phyloP scores from a whole-genome alignment of 2,329 filamentous ascomycete species.

The Coniochaeta sp. region DNA sequence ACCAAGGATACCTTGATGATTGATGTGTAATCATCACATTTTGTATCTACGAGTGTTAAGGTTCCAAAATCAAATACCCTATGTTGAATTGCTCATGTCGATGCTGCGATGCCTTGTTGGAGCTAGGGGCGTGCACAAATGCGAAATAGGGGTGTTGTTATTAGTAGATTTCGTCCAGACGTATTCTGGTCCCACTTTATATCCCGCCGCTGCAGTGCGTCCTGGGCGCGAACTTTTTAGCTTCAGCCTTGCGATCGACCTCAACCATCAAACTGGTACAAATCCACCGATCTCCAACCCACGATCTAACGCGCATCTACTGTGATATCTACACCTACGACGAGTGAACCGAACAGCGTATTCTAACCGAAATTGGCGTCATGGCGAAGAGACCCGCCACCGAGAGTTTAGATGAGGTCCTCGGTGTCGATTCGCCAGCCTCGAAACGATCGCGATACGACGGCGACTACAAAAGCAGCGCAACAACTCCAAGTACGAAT shows the following conservation, averaged over 20 bases:
- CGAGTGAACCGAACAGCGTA: not conserved
- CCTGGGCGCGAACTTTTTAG: not conserved
- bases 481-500: constrained; percentile 14
- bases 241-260: not conserved
- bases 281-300: not conserved
- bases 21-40: constrained; percentile 8
- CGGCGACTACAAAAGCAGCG: constrained; percentile 31
- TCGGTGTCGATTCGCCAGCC: constrained; percentile 46
- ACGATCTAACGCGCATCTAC: not conserved
- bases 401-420: constrained; percentile 51
- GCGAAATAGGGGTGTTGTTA: too few species aligned
- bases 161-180: too few species aligned
- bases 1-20: constrained; percentile 18
- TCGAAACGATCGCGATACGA: constrained; percentile 51
- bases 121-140: not conserved
- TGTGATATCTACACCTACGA: not conserved
- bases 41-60: constrained; percentile 1
- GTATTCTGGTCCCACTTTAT: not conserved
- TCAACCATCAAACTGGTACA: not conserved
- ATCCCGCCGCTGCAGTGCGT: not conserved
- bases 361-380: not conserved
- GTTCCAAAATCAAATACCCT: not conserved
- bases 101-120: not conserved
- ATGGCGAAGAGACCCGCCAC: constrained; percentile 48
- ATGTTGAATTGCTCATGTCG: not conserved